phyloP scores from a whole-genome alignment of 441 rosid species.

The Euphorbia schlechtendalii region DNA sequence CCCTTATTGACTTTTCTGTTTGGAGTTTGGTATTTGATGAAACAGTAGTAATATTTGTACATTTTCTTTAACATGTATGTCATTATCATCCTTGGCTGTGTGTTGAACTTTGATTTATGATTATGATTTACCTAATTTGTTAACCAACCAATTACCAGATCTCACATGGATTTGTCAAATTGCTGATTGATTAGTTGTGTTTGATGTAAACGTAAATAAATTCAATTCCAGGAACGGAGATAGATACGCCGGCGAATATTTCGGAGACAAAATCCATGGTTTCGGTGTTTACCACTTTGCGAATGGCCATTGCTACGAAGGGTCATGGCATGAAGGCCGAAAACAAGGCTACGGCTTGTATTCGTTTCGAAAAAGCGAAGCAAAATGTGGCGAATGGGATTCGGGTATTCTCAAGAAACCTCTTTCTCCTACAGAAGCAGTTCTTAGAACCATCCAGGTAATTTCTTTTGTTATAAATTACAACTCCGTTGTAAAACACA shows the following conservation, averaged over 20 bases:
- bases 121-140: too few species aligned
- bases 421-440: conserved; percentile 38
- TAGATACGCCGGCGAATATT: conserved; percentile 82
- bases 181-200: not conserved
- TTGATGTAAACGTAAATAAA: conserved; percentile 1
- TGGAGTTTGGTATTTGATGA: not conserved
- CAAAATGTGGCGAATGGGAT: conserved; percentile 76
- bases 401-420: conserved; percentile 45
- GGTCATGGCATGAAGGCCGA: conserved; percentile 96
- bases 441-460: conserved; percentile 66
- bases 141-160: too few species aligned
- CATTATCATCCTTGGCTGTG: too few species aligned
- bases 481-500: too few species aligned
- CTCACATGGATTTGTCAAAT: not conserved
- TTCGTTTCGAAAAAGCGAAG: conserved; percentile 56
- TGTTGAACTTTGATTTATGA: too few species aligned
- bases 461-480: not conserved
- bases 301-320: conserved; percentile 83
- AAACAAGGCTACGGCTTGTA: conserved; percentile 85
- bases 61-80: too few species aligned
- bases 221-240: conserved; percentile 68
- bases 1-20: conserved; percentile 8
- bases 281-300: conserved; percentile 86
- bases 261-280: conserved; percentile 86
- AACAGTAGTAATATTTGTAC: not conserved